These are phyloP conservation scores for Leucosporidium scottii DNA, from an alignment of 768 basidiomycete genomes.

Conservation along the genomic window DNA sequence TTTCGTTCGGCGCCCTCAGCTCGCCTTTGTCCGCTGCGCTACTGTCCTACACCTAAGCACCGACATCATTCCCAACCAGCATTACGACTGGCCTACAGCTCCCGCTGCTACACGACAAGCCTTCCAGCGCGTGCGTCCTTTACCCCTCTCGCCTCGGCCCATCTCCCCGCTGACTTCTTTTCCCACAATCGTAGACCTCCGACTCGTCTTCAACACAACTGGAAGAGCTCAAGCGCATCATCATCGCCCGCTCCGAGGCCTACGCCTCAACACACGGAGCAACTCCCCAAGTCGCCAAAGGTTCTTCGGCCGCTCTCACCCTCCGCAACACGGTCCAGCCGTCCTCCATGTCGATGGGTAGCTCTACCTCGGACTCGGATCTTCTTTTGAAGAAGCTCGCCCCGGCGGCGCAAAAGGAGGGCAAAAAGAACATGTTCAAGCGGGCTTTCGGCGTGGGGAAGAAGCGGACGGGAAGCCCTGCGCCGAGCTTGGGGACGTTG, in stretches of 20 bases:
- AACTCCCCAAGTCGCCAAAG: neutral
- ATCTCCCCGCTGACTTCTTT: neutral
- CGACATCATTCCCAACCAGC: neutral
- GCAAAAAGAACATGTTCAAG: neutral
- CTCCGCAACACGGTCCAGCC: constrained; percentile 27
- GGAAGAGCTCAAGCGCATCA: neutral
- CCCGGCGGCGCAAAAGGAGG: neutral
- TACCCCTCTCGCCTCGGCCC: neutral
- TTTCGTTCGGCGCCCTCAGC: neutral
- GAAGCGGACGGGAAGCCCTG: neutral
- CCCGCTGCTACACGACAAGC: neutral
- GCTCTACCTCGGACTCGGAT: neutral
- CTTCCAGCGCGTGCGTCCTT: neutral
- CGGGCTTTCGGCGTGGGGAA: constrained; percentile 17
- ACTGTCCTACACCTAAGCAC: neutral
- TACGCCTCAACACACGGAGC: neutral
- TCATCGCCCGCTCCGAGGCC: neutral
- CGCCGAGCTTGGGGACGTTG: neutral
- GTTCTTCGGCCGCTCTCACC: constrained; percentile 13
- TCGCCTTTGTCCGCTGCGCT: neutral
- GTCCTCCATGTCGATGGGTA: constrained; percentile 3
- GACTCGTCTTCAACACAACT: neutral
- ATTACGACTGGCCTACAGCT: neutral
- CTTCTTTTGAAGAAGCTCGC: neutral
- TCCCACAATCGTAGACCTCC: neutral